phyloP scores from a whole-genome alignment of 2,329 filamentous ascomycete genomes.

The Taxawa tesnikishii region DNA sequence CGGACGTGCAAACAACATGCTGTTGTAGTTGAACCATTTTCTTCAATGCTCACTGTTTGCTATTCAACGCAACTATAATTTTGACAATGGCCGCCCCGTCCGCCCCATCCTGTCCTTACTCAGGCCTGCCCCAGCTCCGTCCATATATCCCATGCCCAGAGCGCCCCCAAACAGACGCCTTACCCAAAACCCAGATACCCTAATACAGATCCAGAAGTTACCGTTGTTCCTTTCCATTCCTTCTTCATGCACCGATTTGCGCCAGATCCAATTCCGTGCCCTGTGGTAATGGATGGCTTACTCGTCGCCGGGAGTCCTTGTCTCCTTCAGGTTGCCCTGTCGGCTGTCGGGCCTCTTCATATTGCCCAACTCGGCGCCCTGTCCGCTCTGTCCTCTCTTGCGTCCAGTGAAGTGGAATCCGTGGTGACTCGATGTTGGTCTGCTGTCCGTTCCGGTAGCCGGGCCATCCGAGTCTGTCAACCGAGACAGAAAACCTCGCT shows the following conservation, averaged over 20 bases:
- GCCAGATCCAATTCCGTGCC: neutral
- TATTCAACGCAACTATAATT: no score
- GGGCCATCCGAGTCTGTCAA: conserved; percentile 50
- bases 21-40: no score
- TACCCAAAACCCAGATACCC: no score
- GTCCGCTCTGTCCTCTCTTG: conserved; percentile 59
- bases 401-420: conserved; percentile 51
- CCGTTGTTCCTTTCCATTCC: conserved; percentile 1
- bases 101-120: no score
- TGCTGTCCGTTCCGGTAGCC: conserved; percentile 23
- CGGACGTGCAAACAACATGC: no score
- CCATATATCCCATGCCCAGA: no score
- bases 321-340: no score
- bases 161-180: no score
- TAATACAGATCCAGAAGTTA: neutral
- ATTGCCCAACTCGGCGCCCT: conserved; percentile 57
- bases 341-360: conserved; percentile 27
- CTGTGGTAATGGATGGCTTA: neutral
- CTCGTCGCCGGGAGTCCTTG: conserved; percentile 1
- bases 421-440: conserved; percentile 24
- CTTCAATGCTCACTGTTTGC: no score
- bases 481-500: conserved; percentile 67
- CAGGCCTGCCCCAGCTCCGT: no score
- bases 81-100: no score
- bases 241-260: neutral